Conservation (phyloP, 139 green algal species). For the Parachlorella kessleri region DNA sequence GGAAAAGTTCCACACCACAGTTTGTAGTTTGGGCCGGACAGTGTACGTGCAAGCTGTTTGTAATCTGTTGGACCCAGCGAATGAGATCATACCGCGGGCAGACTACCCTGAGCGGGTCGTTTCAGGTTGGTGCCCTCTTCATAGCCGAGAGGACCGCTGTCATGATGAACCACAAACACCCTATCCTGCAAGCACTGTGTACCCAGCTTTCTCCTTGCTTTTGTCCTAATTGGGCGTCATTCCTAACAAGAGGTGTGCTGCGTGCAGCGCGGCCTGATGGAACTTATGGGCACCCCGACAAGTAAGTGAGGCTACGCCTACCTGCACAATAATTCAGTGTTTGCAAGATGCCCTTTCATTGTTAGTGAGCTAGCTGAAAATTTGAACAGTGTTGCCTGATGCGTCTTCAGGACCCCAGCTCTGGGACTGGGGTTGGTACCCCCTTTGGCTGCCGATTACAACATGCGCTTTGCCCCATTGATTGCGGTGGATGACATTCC, state of each 20-base stretch:
- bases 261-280: too few relatives aligned
- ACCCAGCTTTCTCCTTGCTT: too few relatives aligned
- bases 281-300: too few relatives aligned
- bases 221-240: too few relatives aligned
- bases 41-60: conserved; percentile 6
- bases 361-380: too few relatives aligned
- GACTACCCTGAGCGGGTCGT: neutral
- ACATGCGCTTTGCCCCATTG: conserved; percentile 24
- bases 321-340: too few relatives aligned
- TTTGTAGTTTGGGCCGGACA: neutral
- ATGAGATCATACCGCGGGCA: neutral
- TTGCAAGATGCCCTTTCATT: too few relatives aligned
- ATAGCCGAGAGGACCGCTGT: too few relatives aligned
- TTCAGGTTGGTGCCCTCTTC: neutral
- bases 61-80: conserved; percentile 5
- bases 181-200: too few relatives aligned
- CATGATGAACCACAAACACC: too few relatives aligned
- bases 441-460: conserved; percentile 2
- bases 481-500: conserved; percentile 18
- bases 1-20: neutral
- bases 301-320: too few relatives aligned
- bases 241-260: too few relatives aligned
- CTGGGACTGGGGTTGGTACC: conserved; percentile 6
- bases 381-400: neutral
- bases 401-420: conserved; percentile 2